phyloP scores from a whole-genome alignment of 2,329 filamentous ascomycete species.

The Lecanicillium sp. region DNA sequence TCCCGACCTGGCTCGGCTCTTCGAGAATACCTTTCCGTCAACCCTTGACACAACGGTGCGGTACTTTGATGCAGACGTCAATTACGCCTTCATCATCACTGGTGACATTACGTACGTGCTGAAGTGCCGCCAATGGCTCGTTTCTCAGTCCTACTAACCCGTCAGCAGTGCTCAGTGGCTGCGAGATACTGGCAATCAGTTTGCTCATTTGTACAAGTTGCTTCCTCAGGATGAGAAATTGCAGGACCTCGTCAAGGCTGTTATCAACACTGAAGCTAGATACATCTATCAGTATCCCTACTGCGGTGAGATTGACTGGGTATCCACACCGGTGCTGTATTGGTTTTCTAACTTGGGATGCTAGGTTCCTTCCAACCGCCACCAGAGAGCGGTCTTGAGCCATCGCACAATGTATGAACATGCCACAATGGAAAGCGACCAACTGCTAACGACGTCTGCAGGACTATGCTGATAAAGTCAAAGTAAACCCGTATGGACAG shows the following conservation, averaged over 20 bases:
- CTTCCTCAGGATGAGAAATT: constrained; percentile 49
- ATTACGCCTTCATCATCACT: constrained; percentile 71
- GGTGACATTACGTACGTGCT: constrained; percentile 38
- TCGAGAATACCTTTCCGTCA: constrained; percentile 78
- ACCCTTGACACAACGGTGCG: constrained; percentile 75
- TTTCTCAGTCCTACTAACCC: background rate
- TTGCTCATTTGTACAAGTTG: constrained; percentile 59
- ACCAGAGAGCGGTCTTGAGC: constrained; percentile 50
- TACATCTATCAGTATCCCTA: constrained; percentile 65
- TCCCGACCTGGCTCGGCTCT: constrained; percentile 66
- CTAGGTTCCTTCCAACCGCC: constrained; percentile 80
- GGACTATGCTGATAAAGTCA: constrained; percentile 15
- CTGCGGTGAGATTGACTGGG: constrained; percentile 52
- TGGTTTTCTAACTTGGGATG: background rate
- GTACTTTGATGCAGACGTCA: constrained; percentile 59
- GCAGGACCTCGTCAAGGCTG: constrained; percentile 58
- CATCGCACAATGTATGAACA: constrained; percentile 15
- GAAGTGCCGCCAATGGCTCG: background rate
- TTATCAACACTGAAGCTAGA: constrained; percentile 63
- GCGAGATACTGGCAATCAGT: constrained; percentile 70
- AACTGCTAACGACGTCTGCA: background rate
- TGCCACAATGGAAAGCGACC: background rate
- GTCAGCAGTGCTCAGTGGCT: constrained; percentile 51
- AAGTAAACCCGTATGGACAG: constrained; percentile 16
- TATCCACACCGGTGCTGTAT: no score